phyloP scores from a whole-genome alignment of 2,329 filamentous ascomycete species.

The Mollisia scopiformis region DNA sequence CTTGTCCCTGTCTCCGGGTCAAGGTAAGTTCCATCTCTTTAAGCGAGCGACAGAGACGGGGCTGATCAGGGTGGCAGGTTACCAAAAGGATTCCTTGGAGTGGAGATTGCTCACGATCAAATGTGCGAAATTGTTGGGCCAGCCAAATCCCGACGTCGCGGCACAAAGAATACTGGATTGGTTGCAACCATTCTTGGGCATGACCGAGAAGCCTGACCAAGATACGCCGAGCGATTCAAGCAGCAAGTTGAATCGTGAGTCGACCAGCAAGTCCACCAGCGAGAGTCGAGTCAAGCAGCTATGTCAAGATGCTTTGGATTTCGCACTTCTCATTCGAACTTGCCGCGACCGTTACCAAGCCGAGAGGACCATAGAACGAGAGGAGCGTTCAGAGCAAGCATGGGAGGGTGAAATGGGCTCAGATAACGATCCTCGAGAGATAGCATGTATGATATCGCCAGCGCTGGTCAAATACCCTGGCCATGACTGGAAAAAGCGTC shows the following conservation, averaged over 20 bases:
- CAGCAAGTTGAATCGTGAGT: too few species aligned
- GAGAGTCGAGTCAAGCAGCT: background rate
- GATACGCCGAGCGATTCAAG: too few species aligned
- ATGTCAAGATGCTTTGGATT: background rate
- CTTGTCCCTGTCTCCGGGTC: background rate
- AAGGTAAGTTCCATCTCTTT: background rate
- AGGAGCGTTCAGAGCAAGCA: background rate
- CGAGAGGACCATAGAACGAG: background rate
- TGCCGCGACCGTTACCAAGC: background rate
- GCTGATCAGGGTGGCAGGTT: background rate
- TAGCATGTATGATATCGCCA: background rate
- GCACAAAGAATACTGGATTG: background rate
- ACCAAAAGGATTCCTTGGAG: background rate
- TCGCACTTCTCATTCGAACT: background rate
- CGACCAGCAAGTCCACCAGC: background rate
- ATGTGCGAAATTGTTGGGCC: background rate
- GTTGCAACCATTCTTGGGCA: background rate
- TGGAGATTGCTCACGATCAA: slow-evolving; percentile 8
- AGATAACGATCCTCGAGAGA: background rate
- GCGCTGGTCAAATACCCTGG: slow-evolving; percentile 6
- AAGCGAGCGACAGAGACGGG: too few species aligned
- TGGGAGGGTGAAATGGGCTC: background rate
- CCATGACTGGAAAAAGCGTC: background rate
- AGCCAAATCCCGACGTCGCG: background rate
- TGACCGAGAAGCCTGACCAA: background rate